Conservation (phyloP, 495 filamentous ascomycete genomes). For the Aspergillus ellipticus region DNA sequence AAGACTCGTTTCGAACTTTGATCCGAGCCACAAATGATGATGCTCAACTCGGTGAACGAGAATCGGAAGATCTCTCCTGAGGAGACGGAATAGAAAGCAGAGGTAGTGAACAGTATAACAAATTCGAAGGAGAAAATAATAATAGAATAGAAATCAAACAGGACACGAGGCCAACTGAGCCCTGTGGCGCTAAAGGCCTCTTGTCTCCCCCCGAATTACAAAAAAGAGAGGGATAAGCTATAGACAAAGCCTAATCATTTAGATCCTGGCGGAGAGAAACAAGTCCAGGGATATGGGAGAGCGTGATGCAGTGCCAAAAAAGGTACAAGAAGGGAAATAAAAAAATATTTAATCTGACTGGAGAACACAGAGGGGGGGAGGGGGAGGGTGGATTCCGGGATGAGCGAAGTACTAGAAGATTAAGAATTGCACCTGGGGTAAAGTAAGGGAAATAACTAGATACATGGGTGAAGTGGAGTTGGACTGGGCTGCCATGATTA, state of each 20-base stretch:
- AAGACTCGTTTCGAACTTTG: background rate
- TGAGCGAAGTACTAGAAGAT: background rate
- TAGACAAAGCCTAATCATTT: background rate
- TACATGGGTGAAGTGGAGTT: slow-evolving; percentile 20
- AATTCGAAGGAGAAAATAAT: background rate
- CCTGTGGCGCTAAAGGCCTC: background rate
- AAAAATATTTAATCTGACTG: no score
- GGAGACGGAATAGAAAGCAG: background rate
- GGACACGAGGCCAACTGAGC: background rate
- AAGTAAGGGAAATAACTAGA: slow-evolving; percentile 16
- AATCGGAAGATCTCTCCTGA: background rate
- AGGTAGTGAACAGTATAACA: background rate
- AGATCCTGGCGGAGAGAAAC: background rate
- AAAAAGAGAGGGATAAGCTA: background rate
- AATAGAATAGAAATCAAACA: background rate
- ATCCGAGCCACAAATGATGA: background rate
- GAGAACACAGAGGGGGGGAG: no score
- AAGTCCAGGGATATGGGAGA: background rate
- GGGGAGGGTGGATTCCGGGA: background rate
- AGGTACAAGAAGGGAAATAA: slow-evolving; percentile 1
- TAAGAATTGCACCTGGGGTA: slow-evolving; percentile 2
- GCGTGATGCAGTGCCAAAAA: background rate
- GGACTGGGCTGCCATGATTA: slow-evolving; percentile 16
- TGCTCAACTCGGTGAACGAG: background rate
- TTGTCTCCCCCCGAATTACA: background rate